Base-by-base conservation (phyloP, 2,329 filamentous ascomycete genomes). In the Exophiala sideris region DNA sequence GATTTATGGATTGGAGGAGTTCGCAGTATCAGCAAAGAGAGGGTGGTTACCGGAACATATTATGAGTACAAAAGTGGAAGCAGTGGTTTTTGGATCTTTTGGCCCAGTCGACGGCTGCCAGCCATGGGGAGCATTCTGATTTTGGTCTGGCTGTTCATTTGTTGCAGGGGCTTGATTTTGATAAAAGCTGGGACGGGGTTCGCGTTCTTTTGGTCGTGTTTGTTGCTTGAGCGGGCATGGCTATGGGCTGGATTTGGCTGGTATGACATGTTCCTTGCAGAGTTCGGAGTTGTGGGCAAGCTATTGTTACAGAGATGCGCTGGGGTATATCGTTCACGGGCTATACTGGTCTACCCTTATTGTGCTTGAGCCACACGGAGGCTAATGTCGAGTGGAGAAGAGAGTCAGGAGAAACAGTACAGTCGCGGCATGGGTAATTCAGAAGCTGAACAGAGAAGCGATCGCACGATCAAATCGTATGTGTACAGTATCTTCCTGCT, bases 201-300 rank as follows among this genome's bases (percentile, higher is more conserved):
- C 14, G 48, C 29, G 21, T 14, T 40, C 44, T 18, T 48, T 20
- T 16, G 18, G 5, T 18, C n/a, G 20, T 18, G 34, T 45, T 45
- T 45, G 40, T 45, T 53, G 49, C 50, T 57, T 50, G 35, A 47
- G 47, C 36, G 50, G 42, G 45, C 54, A 53, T 55, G 52, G 41
- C 33, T 46, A 46, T 55, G 34, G 48, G 52, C 29, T 36, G 18
- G 20, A 42, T 41, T 46, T 49, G 54, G 54, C 50, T 57, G 46
- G 20, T 51, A 44, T 45, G 50, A 46, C 54, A 50, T 52, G 41
- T 32, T 42, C 53, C 47, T 53, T 49, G 50, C 50, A 45, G 52
- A 50, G 50, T 50, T 48, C 50, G 54, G 54, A 40, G 54, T 53
- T 53, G 46, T 44, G 35, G 54, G 46, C 12, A 33, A 11, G 41